These are phyloP conservation scores for Mallotus nudiflorus DNA, from an alignment of 345 rosid species.

Conservation along the genomic window DNA sequence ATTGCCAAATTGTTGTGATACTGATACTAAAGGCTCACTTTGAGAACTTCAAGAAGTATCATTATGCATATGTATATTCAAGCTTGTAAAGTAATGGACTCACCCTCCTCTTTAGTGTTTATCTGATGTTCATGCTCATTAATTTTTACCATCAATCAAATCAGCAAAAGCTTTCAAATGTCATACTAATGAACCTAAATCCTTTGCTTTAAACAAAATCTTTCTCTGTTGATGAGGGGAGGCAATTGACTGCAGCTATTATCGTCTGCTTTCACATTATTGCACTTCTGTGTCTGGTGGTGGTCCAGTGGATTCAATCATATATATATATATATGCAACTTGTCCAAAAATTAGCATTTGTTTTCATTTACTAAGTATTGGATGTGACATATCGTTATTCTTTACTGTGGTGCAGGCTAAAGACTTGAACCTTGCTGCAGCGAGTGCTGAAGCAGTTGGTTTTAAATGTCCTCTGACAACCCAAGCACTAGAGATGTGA, in stretches of 20 bases:
- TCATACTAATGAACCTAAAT: neutral
- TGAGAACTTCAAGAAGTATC: too few relatives aligned
- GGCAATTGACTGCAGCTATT: too few relatives aligned
- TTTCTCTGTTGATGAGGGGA: neutral
- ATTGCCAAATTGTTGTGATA: too few relatives aligned
- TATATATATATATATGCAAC: neutral
- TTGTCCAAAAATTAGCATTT: neutral
- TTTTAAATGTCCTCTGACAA: conserved; percentile 51
- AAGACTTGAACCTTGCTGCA: conserved; percentile 74
- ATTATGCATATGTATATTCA: too few relatives aligned
- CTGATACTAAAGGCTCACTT: too few relatives aligned
- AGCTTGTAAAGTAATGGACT: too few relatives aligned
- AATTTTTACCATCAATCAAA: neutral
- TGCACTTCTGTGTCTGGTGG: neutral
- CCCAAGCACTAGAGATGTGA: conserved; percentile 67
- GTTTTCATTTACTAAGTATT: neutral
- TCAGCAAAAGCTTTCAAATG: neutral
- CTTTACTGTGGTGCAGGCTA: conserved; percentile 54
- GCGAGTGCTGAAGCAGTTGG: conserved; percentile 63
- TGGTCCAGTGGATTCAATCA: conserved; percentile 7
- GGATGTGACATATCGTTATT: conserved; percentile 2
- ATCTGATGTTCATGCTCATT: neutral
- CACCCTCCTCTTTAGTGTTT: too few relatives aligned
- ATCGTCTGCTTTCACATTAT: neutral
- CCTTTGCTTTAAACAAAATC: neutral